These are phyloP conservation scores for Auricularia sp. DNA, from an alignment of 768 basidiomycete species.

Conservation along the genomic window DNA sequence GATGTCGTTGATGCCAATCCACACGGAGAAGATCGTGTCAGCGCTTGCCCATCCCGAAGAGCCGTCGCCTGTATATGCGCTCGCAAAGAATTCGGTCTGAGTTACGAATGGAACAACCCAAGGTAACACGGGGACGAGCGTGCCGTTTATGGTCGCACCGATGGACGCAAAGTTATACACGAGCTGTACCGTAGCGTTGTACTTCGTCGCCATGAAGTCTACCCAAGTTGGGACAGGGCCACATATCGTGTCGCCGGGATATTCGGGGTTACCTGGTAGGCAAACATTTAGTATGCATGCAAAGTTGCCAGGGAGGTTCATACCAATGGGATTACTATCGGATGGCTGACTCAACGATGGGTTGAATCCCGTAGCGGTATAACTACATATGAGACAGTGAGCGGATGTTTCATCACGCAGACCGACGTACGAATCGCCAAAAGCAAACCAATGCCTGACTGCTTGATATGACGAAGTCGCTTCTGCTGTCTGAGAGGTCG, in stretches of 20 bases:
- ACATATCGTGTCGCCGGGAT: conserved; percentile 21
- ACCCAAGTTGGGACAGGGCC: conserved; percentile 38
- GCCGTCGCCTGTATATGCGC: conserved; percentile 37
- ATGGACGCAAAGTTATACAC: conserved; percentile 61
- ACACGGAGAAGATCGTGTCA: conserved; percentile 27
- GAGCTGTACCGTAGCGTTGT: conserved; percentile 43
- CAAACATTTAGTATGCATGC: too few species aligned
- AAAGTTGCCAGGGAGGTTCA: too few species aligned
- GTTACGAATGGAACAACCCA: conserved; percentile 12
- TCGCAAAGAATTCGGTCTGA: conserved; percentile 48
- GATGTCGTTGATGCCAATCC: conserved; percentile 31
- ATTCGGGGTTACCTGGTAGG: conserved; percentile 35
- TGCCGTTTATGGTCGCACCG: conserved; percentile 53
- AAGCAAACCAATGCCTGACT: too few species aligned
- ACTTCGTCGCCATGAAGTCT: conserved; percentile 38
- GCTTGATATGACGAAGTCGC: too few species aligned
- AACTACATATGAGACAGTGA: too few species aligned
- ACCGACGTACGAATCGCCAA: too few species aligned
- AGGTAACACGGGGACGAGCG: conserved; percentile 42
- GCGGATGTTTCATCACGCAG: too few species aligned
- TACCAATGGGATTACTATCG: too few species aligned
- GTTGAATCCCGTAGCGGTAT: too few species aligned
- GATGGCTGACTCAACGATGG: too few species aligned
- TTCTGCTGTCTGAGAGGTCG: too few species aligned
- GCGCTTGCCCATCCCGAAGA: conserved; percentile 25